Base-by-base conservation (phyloP, 2,329 filamentous ascomycete genomes). In the Piedraia hortae region DNA sequence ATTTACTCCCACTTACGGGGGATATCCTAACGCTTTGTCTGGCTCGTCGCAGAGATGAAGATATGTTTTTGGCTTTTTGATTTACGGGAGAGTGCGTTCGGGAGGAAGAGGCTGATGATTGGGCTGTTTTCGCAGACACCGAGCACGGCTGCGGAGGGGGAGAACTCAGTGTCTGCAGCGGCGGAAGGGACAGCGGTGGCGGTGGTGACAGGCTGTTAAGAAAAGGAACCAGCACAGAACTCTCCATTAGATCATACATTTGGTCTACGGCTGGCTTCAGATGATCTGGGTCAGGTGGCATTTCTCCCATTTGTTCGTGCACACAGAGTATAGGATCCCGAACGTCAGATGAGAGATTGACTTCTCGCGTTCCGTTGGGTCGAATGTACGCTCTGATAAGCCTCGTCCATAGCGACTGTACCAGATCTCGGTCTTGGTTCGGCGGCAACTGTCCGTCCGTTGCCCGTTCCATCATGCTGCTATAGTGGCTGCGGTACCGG, bases 171-270 rank as follows among this genome's bases (percentile, higher is more conserved):
- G n/a, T n/a, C n/a, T n/a, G n/a, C n/a, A n/a, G n/a, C n/a, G n/a
- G n/a, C n/a, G n/a, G n/a, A n/a, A n/a, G n/a, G n/a, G n/a, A n/a
- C n/a, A n/a, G 34, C n/a, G 57, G 50, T 14, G 50, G 47, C 19
- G 54, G 50, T 1, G 52, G 48, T 27, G 53, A 54, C 21, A 56
- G 48, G 29, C 54, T 60, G 45, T 90, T 82, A 24, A 93, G 56
- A 41, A 93, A 97, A 0, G 82, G 80, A 1, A 90, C 67, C 22
- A 93, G 55, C 1, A 93, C 74, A 3, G 80, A 91, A 42, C 93
- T 85, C 36, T 90, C 88, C 80, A 97, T 93, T 25, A 97, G 54
- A 34, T 93, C 85, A 43, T 82, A 80, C 18, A 91, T 74, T 28
- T 90, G 88, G 29, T 62, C 60, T 12, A 89, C 72, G 10, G 85